Conservation (phyloP, 2,329 filamentous ascomycete genomes). For the Camillea tinctor region DNA sequence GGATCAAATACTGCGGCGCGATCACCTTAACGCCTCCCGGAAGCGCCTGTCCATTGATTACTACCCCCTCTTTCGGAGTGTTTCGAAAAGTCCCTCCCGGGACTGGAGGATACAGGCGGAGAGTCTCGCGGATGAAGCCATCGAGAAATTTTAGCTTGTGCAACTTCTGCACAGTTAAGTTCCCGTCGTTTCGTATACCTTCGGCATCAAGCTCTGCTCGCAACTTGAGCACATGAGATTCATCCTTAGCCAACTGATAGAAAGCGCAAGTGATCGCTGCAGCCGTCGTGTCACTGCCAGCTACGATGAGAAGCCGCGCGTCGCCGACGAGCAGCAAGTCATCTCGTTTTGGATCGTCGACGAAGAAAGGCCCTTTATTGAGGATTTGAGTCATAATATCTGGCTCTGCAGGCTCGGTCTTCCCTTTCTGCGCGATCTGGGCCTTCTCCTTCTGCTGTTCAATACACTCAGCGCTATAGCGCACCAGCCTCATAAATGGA, state of each 20-base stretch:
- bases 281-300: conserved; percentile 17
- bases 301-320: conserved; percentile 15
- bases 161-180: conserved; percentile 8
- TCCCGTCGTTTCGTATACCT: conserved; percentile 10
- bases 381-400: conserved; percentile 18
- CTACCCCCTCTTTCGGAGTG: conserved; percentile 11
- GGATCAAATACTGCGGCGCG: conserved; percentile 14
- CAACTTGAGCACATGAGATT: conserved; percentile 3
- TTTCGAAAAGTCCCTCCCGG: conserved; percentile 15
- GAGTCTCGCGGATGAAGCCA: conserved; percentile 18
- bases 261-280: conserved; percentile 13
- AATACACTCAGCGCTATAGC: conserved; percentile 13
- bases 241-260: conserved; percentile 11
- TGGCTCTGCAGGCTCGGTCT: conserved; percentile 11
- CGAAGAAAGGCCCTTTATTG: conserved; percentile 13
- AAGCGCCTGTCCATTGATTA: conserved; percentile 11
- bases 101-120: conserved; percentile 16
- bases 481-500: conserved; percentile 13
- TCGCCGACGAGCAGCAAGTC: conserved; percentile 13
- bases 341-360: conserved; percentile 10
- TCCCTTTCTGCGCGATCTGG: no score
- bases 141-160: conserved; percentile 13
- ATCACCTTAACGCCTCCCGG: conserved; percentile 17
- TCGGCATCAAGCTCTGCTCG: conserved; percentile 12
- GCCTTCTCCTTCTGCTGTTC: conserved; percentile 14